Conservation (phyloP, 257 asterid species). For the Solanum megistacrolobum region DNA sequence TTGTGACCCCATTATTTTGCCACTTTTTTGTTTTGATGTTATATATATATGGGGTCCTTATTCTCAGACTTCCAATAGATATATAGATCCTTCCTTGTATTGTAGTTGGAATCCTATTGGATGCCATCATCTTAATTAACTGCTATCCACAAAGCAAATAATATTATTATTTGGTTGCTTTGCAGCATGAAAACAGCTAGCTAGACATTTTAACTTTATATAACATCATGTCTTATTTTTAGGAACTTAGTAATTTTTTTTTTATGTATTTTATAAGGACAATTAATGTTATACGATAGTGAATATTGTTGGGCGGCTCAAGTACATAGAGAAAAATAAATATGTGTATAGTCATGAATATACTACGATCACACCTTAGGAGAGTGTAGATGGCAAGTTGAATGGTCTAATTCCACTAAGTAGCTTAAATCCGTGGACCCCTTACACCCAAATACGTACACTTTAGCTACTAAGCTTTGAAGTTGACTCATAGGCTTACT, state of each 20-base stretch:
- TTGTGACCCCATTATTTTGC: background rate
- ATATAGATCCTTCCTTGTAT: background rate
- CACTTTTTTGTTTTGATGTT: background rate
- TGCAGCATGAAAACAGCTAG: background rate
- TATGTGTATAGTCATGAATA: too few species aligned
- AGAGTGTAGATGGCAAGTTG: too few species aligned
- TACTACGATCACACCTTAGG: rapidly evolving
- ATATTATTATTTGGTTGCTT: background rate
- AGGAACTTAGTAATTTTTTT: background rate
- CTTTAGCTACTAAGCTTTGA: background rate
- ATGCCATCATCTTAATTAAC: background rate
- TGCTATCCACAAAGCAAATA: background rate
- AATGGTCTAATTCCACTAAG: background rate
- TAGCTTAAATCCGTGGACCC: rapidly evolving
- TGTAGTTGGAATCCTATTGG: background rate
- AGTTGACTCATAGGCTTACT: background rate
- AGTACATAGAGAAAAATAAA: background rate
- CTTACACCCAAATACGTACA: too few species aligned
- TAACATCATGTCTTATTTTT: background rate
- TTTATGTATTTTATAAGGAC: background rate
- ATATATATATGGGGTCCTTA: background rate
- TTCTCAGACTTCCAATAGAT: background rate
- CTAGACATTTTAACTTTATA: background rate
- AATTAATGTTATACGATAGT: background rate
- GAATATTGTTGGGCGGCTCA: background rate